Percentiles rank a stretch among this genome's conserved stretches.
Conservation (phyloP, 2,329 filamentous ascomycete species). For the Triangularia setosa region DNA sequence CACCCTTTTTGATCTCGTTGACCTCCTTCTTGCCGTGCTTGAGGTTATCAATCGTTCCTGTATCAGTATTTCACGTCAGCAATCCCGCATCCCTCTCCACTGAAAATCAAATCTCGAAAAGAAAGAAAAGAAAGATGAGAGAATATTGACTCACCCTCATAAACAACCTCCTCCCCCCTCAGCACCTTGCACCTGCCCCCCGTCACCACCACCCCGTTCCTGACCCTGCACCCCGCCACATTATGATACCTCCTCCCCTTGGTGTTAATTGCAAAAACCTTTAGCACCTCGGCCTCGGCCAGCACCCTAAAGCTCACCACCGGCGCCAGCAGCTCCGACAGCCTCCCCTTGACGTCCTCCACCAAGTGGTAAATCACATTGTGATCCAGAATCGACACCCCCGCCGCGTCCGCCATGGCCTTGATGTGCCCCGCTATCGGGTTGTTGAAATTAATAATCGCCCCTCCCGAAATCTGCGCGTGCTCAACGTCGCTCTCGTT, state of each 20-base stretch:
- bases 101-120: too few species aligned
- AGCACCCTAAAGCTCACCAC: conserved; percentile 65
- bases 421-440: conserved; percentile 63
- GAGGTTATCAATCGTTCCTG: conserved; percentile 74
- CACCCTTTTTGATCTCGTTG: conserved; percentile 81
- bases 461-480: conserved; percentile 69
- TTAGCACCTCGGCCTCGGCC: conserved; percentile 82
- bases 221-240: conserved; percentile 83
- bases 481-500: conserved; percentile 87
- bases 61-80: conserved; percentile 20
- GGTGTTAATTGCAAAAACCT: conserved; percentile 79
- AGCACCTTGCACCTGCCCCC: conserved; percentile 66
- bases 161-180: conserved; percentile 66
- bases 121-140: not conserved
- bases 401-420: conserved; percentile 63
- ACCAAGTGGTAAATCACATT: conserved; percentile 80
- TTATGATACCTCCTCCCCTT: conserved; percentile 66
- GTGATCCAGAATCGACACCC: conserved; percentile 77
- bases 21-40: conserved; percentile 94
- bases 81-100: too few species aligned
- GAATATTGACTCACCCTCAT: conserved; percentile 80
- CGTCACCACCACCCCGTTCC: conserved; percentile 70
- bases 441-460: conserved; percentile 85
- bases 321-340: conserved; percentile 68
- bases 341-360: conserved; percentile 64